Evolutionary conservation across 75 land plant species (phyloP).

Genomic region (Pinus tabuliformis): DNA sequence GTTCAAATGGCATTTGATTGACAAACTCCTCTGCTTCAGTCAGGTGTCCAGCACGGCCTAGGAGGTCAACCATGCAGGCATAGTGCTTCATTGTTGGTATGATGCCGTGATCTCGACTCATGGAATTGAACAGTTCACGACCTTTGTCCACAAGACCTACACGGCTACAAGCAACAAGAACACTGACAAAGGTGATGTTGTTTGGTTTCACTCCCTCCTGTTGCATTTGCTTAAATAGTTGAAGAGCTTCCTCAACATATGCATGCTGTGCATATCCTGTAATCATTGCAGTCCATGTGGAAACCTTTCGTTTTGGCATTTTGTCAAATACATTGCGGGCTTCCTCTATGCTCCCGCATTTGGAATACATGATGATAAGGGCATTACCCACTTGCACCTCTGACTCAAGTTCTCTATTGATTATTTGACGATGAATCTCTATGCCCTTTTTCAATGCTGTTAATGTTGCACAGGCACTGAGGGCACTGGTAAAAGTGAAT

Average conservation of each 20-base stretch:
- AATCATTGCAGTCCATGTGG: constrained; percentile 36
- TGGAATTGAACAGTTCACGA: constrained; percentile 11
- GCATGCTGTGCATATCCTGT: constrained; percentile 7
- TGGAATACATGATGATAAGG: constrained; percentile 15
- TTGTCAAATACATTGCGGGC: constrained; percentile 18
- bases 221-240: constrained; percentile 8
- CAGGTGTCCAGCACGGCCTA: constrained; percentile 14
- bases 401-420: neutral
- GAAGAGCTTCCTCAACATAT: constrained; percentile 5
- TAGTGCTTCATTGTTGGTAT: constrained; percentile 18
- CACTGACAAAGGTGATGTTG: constrained; percentile 10
- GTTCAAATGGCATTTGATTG: constrained; percentile 20
- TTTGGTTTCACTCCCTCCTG: constrained; percentile 4
- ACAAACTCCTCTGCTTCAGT: constrained; percentile 13
- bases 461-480: constrained; percentile 32
- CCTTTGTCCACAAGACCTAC: constrained; percentile 18
- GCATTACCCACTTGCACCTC: neutral
- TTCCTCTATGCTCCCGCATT: constrained; percentile 7
- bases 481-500: constrained; percentile 31
- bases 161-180: constrained; percentile 23
- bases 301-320: constrained; percentile 11
- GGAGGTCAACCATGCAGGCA: constrained; percentile 20
- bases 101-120: constrained; percentile 9
- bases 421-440: constrained; percentile 15
- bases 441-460: constrained; percentile 26